These are phyloP conservation scores for Fusarium redolens DNA, from an alignment of 2,329 filamentous ascomycete genomes.

Conservation along the genomic window DNA sequence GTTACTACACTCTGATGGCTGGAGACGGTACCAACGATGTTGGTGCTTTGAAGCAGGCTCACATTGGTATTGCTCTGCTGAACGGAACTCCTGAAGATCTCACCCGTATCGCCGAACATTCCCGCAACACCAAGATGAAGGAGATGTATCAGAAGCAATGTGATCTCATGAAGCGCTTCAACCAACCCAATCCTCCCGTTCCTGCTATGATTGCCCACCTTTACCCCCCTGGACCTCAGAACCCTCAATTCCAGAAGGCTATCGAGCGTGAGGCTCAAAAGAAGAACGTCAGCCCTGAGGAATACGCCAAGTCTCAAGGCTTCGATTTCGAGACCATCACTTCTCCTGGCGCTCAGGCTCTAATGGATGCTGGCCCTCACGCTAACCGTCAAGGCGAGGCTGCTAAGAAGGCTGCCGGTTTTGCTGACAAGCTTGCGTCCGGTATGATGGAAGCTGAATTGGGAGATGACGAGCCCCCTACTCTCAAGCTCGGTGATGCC, in stretches of 20 bases:
- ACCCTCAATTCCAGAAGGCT: conserved; percentile 95
- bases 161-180: conserved; percentile 92
- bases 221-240: conserved; percentile 88
- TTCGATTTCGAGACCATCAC: conserved; percentile 71
- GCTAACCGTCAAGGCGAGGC: conserved; percentile 65
- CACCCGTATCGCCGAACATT: conserved; percentile 90
- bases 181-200: conserved; percentile 91
- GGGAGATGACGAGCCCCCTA: conserved; percentile 89
- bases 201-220: conserved; percentile 93
- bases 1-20: conserved; percentile 98
- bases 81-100: conserved; percentile 95
- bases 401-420: conserved; percentile 76
- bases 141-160: conserved; percentile 98
- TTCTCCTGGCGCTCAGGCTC: conserved; percentile 72
- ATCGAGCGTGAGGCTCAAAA: conserved; percentile 85
- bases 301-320: conserved; percentile 65
- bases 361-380: conserved; percentile 55
- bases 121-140: conserved; percentile 96
- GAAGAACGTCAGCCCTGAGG: conserved; percentile 75
- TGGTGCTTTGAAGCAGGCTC: conserved; percentile 95
- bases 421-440: conserved; percentile 87
- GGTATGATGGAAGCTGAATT: conserved; percentile 92
- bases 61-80: conserved; percentile 94
- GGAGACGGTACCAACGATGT: conserved; percentile 99
- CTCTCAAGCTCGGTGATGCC: conserved; percentile 95